Evolutionary conservation across 306 rosid species (phyloP).

Genomic region (Carpinus fangiana): DNA sequence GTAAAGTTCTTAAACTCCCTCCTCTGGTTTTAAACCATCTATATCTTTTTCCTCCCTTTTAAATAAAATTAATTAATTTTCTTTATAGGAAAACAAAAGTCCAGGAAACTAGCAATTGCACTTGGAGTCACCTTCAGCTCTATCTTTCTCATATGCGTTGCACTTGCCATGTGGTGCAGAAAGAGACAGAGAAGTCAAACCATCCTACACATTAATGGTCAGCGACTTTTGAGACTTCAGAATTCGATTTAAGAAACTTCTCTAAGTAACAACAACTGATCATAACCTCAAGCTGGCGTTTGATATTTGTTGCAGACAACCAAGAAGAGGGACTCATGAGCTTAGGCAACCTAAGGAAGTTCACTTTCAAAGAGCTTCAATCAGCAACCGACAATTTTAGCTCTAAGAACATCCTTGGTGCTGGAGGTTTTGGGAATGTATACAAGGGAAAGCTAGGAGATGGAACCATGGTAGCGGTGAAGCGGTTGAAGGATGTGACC

Average conservation of each 20-base stretch:
- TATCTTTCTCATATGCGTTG: conserved; percentile 50
- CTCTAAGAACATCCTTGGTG: conserved; percentile 84
- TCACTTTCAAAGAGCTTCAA: conserved; percentile 85
- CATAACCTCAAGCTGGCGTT: background rate
- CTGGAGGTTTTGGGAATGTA: conserved; percentile 97
- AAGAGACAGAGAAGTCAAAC: conserved; percentile 57
- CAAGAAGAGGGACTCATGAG: conserved; percentile 79
- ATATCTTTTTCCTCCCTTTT: background rate
- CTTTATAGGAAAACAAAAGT: conserved; percentile 55
- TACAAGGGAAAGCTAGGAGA: conserved; percentile 85
- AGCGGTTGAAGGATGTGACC: conserved; percentile 84
- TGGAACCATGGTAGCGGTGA: conserved; percentile 86
- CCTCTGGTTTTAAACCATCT: conserved; percentile 8
- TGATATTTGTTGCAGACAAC: conserved; percentile 45
- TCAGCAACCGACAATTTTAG: conserved; percentile 76
- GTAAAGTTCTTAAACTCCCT: conserved; percentile 26
- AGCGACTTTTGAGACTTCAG: conserved; percentile 22
- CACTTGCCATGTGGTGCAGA: conserved; percentile 62
- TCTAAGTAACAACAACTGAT: background rate
- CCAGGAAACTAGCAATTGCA: conserved; percentile 72
- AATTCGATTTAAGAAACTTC: conserved; percentile 10
- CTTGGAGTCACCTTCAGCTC: conserved; percentile 78
- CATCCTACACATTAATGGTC: conserved; percentile 69
- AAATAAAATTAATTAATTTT: background rate
- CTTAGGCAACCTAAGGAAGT: conserved; percentile 81